Base-by-base conservation (phyloP, 768 basidiomycete species). In the Kondoa malvinella region DNA sequence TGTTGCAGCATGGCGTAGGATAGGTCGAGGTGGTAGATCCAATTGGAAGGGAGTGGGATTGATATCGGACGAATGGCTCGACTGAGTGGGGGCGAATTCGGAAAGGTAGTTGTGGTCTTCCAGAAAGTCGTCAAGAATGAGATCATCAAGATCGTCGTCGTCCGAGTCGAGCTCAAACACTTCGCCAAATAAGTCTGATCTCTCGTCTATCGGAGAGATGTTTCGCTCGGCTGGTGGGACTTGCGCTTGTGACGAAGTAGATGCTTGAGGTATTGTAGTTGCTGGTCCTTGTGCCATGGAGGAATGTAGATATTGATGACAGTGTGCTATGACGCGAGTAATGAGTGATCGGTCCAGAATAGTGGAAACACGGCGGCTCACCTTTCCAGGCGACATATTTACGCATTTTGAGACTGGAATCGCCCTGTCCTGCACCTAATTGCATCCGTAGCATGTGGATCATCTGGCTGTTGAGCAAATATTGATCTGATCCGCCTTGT, bases 361-460 rank as follows among this genome's bases (percentile, higher is more conserved):
- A 21, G 40, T 50, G 12, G 21, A 50, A 21, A 50, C 8, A 50
- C n/a, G n/a, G 21, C 8, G 25, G 25, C 58, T 60, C 8, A 63
- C 61, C 30, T 4, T 63, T 63, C 26, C 30, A 63, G 27, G 33
- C 29, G 15, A 63, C 61, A 17, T 21, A 63, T 32, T 63, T 63
- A 3, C 61, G 61, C 26, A 63, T 3, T 32, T 32, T 27, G 26
- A 63, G 61, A 33, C 61, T 15, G 12, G 29, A 3, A 3, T 27
- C 61, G 30, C 61, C 30, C 27, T 27, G 15, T 32, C 31, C 61
- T 27, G 16, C 61, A 12, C 29, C 61, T 27, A 63, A 33, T 8
- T 29, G 61, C 17, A 27, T 21, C 12, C 61, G 27, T 12, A 63
- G 32, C 3, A n/a, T 29, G 16, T 3, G 12, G 3, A 63, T 27